Percentiles rank a stretch among this genome's conserved stretches.
Evolutionary conservation across 176 grass and related monocot species (phyloP).

Genomic region (Eragrostis curvula): DNA sequence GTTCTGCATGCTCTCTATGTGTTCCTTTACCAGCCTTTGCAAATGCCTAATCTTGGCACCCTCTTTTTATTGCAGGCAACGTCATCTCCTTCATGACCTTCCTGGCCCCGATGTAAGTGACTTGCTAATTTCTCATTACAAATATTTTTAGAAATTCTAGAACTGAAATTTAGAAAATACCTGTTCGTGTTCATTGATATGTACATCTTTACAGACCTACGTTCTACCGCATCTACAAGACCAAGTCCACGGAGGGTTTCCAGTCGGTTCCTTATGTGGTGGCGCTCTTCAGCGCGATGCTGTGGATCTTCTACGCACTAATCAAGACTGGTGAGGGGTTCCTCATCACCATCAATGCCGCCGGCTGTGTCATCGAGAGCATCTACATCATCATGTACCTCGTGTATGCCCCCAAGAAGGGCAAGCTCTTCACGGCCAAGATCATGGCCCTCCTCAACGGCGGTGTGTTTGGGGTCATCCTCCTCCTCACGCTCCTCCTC

Average conservation of each 20-base stretch:
- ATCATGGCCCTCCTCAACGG: constrained; percentile 67
- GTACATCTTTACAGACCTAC: constrained; percentile 49
- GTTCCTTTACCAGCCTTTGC: constrained; percentile 8
- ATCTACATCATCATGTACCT: constrained; percentile 76
- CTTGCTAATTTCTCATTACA: not conserved
- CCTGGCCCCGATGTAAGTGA: constrained; percentile 74
- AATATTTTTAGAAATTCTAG: too few species aligned
- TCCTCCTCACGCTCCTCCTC: constrained; percentile 55
- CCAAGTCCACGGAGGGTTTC: constrained; percentile 74
- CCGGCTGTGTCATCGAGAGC: constrained; percentile 76
- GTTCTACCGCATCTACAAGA: constrained; percentile 75
- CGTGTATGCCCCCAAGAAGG: constrained; percentile 58
- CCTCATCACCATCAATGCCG: constrained; percentile 79
- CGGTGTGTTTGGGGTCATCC: constrained; percentile 59
- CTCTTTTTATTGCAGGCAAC: constrained; percentile 58
- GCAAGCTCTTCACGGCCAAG: constrained; percentile 63
- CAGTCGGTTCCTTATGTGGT: constrained; percentile 83
- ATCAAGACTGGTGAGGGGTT: constrained; percentile 59
- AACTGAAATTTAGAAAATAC: too few species aligned
- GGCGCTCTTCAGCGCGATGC: constrained; percentile 71
- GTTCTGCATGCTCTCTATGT: not conserved
- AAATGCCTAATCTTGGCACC: constrained; percentile 12
- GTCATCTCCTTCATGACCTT: constrained; percentile 81
- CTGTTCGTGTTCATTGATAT: too few species aligned
- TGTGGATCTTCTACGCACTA: constrained; percentile 86